Conservation (phyloP, 768 basidiomycete genomes). For the Hericium rajendrae region DNA sequence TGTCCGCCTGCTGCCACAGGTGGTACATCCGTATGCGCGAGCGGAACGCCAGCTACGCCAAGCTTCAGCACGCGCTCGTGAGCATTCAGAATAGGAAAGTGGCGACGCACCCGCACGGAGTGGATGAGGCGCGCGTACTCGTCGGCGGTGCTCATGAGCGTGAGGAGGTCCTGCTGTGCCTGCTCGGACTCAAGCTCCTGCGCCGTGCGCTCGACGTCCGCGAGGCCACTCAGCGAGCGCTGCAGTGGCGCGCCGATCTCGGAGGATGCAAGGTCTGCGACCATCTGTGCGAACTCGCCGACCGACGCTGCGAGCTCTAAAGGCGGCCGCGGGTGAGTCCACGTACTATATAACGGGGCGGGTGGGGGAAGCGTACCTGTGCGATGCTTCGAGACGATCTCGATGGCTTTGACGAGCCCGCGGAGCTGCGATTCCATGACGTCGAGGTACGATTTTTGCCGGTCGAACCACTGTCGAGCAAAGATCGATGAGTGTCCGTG, state of each 20-base stretch:
- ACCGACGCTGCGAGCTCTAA: slow-evolving; percentile 61
- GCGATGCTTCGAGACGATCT: slow-evolving; percentile 76
- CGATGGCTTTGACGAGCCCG: slow-evolving; percentile 78
- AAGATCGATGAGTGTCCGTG: neutral
- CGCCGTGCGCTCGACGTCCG: slow-evolving; percentile 63
- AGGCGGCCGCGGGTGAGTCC: neutral
- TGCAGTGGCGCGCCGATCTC: slow-evolving; percentile 72
- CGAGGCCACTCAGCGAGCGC: slow-evolving; percentile 56
- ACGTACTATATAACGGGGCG: neutral
- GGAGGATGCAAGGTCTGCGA: slow-evolving; percentile 60
- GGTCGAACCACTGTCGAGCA: slow-evolving; percentile 81
- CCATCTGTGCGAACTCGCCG: slow-evolving; percentile 71
- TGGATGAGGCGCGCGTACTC: slow-evolving; percentile 90
- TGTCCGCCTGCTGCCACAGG: slow-evolving; percentile 73
- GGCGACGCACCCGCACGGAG: slow-evolving; percentile 63
- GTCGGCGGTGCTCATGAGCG: slow-evolving; percentile 78
- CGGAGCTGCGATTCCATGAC: slow-evolving; percentile 84
- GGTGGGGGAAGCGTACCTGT: slow-evolving; percentile 35
- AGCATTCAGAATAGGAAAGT: neutral
- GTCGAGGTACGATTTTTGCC: slow-evolving; percentile 77
- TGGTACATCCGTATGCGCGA: slow-evolving; percentile 80
- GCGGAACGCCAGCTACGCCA: slow-evolving; percentile 66
- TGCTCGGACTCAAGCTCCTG: slow-evolving; percentile 35
- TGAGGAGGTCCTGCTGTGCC: slow-evolving; percentile 48
- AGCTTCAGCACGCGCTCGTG: neutral